A percentile compares a stretch with the other conserved stretches of the same genome.
These are phyloP conservation scores for Rhododendron mucronatum DNA, from an alignment of 148 eudicot species.

Conservation along the genomic window DNA sequence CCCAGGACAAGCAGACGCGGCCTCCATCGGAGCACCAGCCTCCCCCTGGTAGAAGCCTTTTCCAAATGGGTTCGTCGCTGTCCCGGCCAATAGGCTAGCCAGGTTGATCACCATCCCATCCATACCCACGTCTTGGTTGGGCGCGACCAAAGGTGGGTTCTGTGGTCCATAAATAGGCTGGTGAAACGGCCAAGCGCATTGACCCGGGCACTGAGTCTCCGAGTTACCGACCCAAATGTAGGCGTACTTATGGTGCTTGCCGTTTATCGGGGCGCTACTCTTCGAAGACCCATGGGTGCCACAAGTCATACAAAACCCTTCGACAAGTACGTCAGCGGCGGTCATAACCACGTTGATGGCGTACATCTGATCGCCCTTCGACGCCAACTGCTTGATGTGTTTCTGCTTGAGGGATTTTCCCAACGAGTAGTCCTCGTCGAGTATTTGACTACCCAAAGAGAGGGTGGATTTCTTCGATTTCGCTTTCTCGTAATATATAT, in stretches of 20 bases:
- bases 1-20: slow-evolving; percentile 20
- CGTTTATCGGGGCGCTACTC: neutral
- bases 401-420: slow-evolving; percentile 14
- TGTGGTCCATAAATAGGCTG: slow-evolving; percentile 23
- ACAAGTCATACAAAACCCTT: slow-evolving; percentile 10
- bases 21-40: slow-evolving; percentile 15
- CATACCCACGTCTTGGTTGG: slow-evolving; percentile 21
- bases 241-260: neutral
- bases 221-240: slow-evolving; percentile 26
- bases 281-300: slow-evolving; percentile 13
- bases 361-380: neutral
- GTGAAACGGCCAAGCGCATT: slow-evolving; percentile 15
- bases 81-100: slow-evolving; percentile 14
- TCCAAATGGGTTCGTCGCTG: slow-evolving; percentile 13
- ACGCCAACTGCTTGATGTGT: slow-evolving; percentile 1
- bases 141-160: slow-evolving; percentile 5
- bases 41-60: slow-evolving; percentile 20
- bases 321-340: slow-evolving; percentile 6
- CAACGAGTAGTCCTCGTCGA: slow-evolving; percentile 9
- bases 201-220: slow-evolving; percentile 25
- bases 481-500: slow-evolving; percentile 4
- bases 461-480: slow-evolving; percentile 1
- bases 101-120: slow-evolving; percentile 22
- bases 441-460: neutral
- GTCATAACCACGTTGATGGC: slow-evolving; percentile 10